Evolutionary conservation across 2,329 filamentous ascomycete genomes (phyloP).

Genomic region (Cladophialophora immunda): DNA sequence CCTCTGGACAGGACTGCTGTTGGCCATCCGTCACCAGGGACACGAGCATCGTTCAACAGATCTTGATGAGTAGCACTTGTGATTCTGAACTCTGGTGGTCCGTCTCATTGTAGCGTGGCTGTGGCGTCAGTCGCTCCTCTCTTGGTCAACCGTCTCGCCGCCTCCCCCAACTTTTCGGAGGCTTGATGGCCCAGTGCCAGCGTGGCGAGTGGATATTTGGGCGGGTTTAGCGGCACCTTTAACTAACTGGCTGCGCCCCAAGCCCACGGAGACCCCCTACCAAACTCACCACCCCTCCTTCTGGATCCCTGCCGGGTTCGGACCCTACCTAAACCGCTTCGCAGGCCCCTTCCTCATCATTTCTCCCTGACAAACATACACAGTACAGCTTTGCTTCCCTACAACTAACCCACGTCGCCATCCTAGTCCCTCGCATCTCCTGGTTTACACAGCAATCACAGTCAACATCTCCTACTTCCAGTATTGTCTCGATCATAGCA

Average conservation of each 20-base stretch:
- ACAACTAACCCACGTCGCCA: slow-evolving; percentile 6
- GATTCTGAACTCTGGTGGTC: background rate
- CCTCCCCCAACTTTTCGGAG: slow-evolving; percentile 12
- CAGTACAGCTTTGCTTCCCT: slow-evolving; percentile 3
- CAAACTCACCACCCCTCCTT: slow-evolving; percentile 15
- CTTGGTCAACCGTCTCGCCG: slow-evolving; percentile 4
- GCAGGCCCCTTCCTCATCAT: background rate
- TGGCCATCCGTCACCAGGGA: background rate
- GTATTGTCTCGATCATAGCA: slow-evolving; percentile 21
- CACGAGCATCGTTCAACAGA: background rate
- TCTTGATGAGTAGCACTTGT: background rate
- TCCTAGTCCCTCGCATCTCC: slow-evolving; percentile 3
- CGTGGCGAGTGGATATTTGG: slow-evolving; percentile 5
- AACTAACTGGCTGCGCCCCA: slow-evolving; percentile 9
- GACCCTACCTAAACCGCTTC: slow-evolving; percentile 5
- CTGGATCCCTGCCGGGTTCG: slow-evolving; percentile 12
- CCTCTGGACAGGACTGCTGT: background rate
- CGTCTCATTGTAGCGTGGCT: slow-evolving; percentile 13
- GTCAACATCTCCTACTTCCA: slow-evolving; percentile 22
- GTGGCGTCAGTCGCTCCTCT: slow-evolving; percentile 15
- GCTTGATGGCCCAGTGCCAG: background rate
- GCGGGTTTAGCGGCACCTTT: background rate
- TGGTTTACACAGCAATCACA: slow-evolving; percentile 4
- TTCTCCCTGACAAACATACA: slow-evolving; percentile 13
- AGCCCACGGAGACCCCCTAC: slow-evolving; percentile 7